Conservation (phyloP, 257 asterid species). For the Solanum phureja region DNA sequence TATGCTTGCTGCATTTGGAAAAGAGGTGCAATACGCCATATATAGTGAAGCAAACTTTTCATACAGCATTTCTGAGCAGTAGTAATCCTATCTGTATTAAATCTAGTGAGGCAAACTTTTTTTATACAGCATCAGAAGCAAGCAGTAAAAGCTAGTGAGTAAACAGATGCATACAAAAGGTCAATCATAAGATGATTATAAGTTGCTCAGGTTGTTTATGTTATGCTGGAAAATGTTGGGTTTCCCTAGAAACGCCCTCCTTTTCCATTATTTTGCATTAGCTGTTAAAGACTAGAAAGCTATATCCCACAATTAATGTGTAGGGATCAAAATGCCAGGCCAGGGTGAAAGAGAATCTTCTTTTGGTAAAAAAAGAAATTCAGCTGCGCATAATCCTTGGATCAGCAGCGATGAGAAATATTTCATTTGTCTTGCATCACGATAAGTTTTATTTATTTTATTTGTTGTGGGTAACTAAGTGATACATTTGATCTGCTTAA, state of each 20-base stretch:
- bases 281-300: background rate
- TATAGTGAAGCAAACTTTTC: background rate
- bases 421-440: background rate
- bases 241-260: background rate
- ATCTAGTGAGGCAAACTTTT: background rate
- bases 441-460: background rate
- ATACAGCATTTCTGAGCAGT: background rate
- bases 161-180: background rate
- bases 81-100: background rate
- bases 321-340: background rate
- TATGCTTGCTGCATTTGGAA: background rate
- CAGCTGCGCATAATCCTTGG: background rate
- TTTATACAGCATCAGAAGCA: background rate
- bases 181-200: background rate
- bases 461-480: background rate
- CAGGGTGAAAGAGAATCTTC: background rate
- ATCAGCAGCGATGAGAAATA: background rate
- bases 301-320: background rate
- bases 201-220: background rate
- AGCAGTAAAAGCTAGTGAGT: background rate
- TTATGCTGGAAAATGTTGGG: background rate
- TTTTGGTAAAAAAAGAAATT: background rate
- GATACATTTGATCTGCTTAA: background rate
- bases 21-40: background rate
- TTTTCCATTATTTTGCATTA: background rate